A percentile compares a stretch with the other conserved stretches of the same genome.
These are phyloP conservation scores for Termitomyces sp. DNA, from an alignment of 768 basidiomycete genomes.

Conservation along the genomic window DNA sequence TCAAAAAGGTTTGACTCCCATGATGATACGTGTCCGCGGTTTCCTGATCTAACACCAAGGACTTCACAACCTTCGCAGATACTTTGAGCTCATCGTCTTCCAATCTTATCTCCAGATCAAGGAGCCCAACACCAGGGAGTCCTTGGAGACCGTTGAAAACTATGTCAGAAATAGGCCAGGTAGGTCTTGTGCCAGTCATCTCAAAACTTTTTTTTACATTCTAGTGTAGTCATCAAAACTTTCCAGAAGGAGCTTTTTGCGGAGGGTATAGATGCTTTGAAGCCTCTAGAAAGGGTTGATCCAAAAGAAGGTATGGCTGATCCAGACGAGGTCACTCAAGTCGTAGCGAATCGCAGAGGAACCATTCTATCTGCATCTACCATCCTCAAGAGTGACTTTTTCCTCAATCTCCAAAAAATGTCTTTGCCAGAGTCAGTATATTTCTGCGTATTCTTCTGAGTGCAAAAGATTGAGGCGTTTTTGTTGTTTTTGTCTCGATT, in stretches of 20 bases:
- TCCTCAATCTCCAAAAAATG: constrained; percentile 93
- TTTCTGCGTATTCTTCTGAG: neutral
- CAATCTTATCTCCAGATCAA: constrained; percentile 84
- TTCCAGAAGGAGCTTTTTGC: constrained; percentile 85
- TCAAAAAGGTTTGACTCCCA: constrained; percentile 55
- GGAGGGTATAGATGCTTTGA: constrained; percentile 74
- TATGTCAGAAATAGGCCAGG: constrained; percentile 85
- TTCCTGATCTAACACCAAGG: constrained; percentile 32
- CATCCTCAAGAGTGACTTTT: constrained; percentile 94
- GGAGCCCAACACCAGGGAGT: constrained; percentile 71
- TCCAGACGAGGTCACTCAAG: constrained; percentile 85
- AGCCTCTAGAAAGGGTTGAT: constrained; percentile 73
- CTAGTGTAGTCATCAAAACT: constrained; percentile 75
- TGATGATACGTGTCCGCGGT: neutral
- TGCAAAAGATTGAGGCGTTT: neutral
- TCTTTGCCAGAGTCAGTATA: constrained; percentile 79
- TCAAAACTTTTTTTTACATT: neutral
- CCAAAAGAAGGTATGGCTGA: constrained; percentile 64
- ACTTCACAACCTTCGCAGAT: constrained; percentile 74
- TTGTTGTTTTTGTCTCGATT: neutral
- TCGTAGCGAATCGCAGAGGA: constrained; percentile 82
- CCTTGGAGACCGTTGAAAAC: constrained; percentile 71
- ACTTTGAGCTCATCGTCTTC: constrained; percentile 83
- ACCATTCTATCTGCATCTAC: constrained; percentile 85
- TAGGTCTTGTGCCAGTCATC: constrained; percentile 21